These are phyloP conservation scores for Rhynchosporium secalis DNA, from an alignment of 2,329 filamentous ascomycete species.

Conservation along the genomic window DNA sequence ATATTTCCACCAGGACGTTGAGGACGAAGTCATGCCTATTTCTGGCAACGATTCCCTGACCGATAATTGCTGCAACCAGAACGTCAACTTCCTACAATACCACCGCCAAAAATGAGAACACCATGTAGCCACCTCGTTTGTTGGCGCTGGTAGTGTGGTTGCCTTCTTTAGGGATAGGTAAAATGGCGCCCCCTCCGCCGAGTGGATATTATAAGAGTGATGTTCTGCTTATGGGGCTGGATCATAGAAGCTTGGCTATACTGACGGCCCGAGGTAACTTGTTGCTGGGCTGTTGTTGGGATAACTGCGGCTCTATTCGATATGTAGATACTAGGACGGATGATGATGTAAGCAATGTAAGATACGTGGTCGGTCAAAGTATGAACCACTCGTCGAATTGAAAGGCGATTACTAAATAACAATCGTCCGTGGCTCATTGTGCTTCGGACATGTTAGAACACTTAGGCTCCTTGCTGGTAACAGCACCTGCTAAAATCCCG, in stretches of 20 bases:
- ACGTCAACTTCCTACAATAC: slow-evolving; percentile 7
- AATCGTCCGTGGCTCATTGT: too few relatives aligned
- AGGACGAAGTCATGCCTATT: slow-evolving; percentile 10
- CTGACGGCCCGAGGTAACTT: not conserved
- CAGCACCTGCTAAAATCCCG: too few relatives aligned
- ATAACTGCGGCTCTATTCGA: not conserved
- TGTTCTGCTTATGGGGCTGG: not conserved
- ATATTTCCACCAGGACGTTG: slow-evolving; percentile 13
- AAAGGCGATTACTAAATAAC: too few relatives aligned
- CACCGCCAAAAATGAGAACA: not conserved
- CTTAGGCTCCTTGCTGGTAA: too few relatives aligned
- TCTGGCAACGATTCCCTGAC: slow-evolving; percentile 11
- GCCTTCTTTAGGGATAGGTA: slow-evolving; percentile 17
- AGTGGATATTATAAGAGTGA: slow-evolving; percentile 5
- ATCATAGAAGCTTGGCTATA: not conserved
- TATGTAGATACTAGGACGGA: not conserved
- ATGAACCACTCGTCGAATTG: too few relatives aligned
- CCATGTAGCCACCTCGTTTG: not conserved
- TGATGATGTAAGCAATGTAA: not conserved
- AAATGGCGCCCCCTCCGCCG: slow-evolving; percentile 6
- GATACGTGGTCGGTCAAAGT: too few relatives aligned
- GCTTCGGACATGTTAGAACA: too few relatives aligned
- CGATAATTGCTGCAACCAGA: not conserved
- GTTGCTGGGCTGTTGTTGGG: slow-evolving; percentile 3
- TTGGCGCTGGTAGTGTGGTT: slow-evolving; percentile 7